Percentiles rank a stretch among this genome's conserved stretches.
phyloP scores from a whole-genome alignment of 2,329 filamentous ascomycete genomes.

The Talaromyces piceae region DNA sequence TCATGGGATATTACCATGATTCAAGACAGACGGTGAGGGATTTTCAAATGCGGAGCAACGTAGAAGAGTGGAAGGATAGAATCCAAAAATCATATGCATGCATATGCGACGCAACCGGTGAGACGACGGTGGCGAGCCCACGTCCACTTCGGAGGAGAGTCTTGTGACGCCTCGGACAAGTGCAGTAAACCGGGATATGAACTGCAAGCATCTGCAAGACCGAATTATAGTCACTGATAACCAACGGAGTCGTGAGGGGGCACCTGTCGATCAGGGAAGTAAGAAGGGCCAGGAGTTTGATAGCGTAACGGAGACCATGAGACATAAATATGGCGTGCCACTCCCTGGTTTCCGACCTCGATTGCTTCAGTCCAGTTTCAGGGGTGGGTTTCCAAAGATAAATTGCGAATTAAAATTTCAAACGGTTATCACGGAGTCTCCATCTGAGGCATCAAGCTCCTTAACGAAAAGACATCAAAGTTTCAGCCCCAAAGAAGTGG shows the following conservation, averaged over 20 bases:
- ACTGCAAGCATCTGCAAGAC: constrained; percentile 21
- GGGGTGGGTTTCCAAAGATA: constrained; percentile 16
- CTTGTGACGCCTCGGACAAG: constrained; percentile 29
- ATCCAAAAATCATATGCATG: constrained; percentile 24
- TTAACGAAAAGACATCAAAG: background rate
- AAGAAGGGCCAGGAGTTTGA: background rate
- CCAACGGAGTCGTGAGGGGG: constrained; percentile 21
- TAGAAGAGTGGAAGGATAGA: constrained; percentile 30
- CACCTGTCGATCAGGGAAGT: constrained; percentile 20
- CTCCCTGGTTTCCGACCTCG: constrained; percentile 22
- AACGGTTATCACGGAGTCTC: constrained; percentile 18
- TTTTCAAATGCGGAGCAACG: constrained; percentile 27
- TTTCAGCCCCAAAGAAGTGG: background rate
- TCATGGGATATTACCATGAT: background rate
- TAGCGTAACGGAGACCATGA: constrained; percentile 14
- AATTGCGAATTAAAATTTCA: constrained; percentile 17
- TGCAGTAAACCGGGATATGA: constrained; percentile 28
- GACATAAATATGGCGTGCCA: constrained; percentile 35
- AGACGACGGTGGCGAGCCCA: constrained; percentile 26
- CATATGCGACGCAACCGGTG: constrained; percentile 30
- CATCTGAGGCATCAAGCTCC: constrained; percentile 15
- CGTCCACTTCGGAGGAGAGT: constrained; percentile 20
- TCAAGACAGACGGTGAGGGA: constrained; percentile 25
- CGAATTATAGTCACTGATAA: constrained; percentile 27
- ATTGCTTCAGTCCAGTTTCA: constrained; percentile 27